Conservation (phyloP, 768 basidiomycete genomes). For the Chalciporus chontae region DNA sequence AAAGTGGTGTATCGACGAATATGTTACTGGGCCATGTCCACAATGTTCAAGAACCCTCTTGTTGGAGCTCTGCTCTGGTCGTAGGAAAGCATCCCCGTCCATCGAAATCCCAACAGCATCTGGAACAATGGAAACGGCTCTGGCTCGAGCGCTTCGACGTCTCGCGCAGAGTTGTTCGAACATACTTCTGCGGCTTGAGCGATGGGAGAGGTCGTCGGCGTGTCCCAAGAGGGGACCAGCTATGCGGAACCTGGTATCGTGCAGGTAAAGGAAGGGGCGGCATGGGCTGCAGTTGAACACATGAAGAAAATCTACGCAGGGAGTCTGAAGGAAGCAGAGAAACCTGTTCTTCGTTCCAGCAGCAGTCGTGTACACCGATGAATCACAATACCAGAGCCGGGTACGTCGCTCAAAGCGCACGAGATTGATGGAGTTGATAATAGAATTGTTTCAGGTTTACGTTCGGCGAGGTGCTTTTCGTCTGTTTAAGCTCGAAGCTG, state of each 20-base stretch:
- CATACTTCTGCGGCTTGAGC: constrained; percentile 56
- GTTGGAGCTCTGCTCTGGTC: constrained; percentile 49
- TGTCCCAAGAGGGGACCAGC: constrained; percentile 66
- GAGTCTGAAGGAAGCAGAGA: constrained; percentile 20
- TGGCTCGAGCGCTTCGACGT: not conserved
- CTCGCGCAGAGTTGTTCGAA: constrained; percentile 47
- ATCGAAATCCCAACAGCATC: constrained; percentile 50
- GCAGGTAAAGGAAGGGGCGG: constrained; percentile 57
- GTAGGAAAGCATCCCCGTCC: constrained; percentile 71
- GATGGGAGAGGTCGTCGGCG: constrained; percentile 52
- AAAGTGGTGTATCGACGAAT: constrained; percentile 49
- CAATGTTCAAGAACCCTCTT: constrained; percentile 59
- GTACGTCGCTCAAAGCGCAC: constrained; percentile 30
- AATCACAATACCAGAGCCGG: constrained; percentile 59
- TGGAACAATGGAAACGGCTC: constrained; percentile 1
- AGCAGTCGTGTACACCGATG: constrained; percentile 69
- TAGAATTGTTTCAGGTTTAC: not conserved
- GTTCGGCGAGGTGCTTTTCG: constrained; percentile 1
- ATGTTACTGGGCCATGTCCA: constrained; percentile 71
- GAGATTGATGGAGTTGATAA: not conserved
- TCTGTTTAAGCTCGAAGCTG: not conserved
- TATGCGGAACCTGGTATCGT: constrained; percentile 46
- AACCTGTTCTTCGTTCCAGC: constrained; percentile 55
- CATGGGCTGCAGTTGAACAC: constrained; percentile 73
- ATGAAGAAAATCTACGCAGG: constrained; percentile 37